Evolutionary conservation across 2,329 filamentous ascomycete species (phyloP).

Genomic region (Claviceps humidiphila): DNA sequence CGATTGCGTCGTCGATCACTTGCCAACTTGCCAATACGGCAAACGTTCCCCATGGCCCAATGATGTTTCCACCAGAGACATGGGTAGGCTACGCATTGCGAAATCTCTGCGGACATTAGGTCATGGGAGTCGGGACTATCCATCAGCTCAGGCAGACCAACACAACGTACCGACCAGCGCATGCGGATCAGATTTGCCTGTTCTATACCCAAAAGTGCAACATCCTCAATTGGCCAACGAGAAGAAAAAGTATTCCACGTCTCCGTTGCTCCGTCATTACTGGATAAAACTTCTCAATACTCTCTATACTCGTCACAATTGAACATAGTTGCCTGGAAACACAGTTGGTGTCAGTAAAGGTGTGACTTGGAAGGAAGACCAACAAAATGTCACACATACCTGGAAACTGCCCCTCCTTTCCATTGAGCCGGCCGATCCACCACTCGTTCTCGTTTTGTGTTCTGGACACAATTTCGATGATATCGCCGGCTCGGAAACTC

Average conservation of each 20-base stretch:
- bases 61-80: not conserved
- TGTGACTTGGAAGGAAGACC: not conserved
- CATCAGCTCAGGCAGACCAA: not conserved
- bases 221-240: not conserved
- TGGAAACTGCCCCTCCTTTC: constrained; percentile 83
- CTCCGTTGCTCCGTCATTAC: not conserved
- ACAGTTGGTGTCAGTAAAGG: not conserved
- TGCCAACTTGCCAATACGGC: not conserved
- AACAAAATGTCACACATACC: constrained; percentile 41
- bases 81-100: not conserved
- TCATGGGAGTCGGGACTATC: not conserved
- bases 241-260: not conserved
- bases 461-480: constrained; percentile 74
- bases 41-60: not conserved
- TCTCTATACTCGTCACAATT: not conserved
- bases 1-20: not conserved
- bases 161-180: not conserved
- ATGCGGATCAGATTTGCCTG: not conserved
- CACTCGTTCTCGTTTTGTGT: constrained; percentile 93
- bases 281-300: not conserved
- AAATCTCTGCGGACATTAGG: not conserved
- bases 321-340: constrained; percentile 5
- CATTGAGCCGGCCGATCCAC: constrained; percentile 78
- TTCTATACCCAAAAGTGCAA: not conserved
- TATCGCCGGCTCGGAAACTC: constrained; percentile 76